Conservation (phyloP, 108 stramenopile genomes). For the Pinguiococcus pyrenoidosus region DNA sequence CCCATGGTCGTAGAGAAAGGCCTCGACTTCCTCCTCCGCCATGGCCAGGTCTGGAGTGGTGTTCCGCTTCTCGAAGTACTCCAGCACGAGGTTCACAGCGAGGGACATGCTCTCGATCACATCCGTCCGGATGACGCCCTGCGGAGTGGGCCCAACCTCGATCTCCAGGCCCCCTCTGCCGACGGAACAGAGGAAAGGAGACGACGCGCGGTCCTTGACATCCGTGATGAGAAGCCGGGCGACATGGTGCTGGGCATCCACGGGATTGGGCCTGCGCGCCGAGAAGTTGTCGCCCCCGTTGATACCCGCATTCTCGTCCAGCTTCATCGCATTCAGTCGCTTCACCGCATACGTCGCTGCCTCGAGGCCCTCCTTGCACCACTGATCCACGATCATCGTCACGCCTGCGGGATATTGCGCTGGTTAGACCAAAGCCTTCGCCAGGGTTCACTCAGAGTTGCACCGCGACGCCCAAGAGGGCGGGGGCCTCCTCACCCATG, state of each 20-base stretch:
- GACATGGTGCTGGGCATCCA: slow-evolving; percentile 49
- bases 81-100: slow-evolving; percentile 44
- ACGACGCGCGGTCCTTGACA: too few species aligned
- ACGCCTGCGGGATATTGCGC: too few species aligned
- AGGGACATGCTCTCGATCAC: slow-evolving; percentile 53
- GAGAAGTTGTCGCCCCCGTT: slow-evolving; percentile 20
- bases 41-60: slow-evolving; percentile 23
- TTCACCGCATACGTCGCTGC: too few species aligned
- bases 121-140: slow-evolving; percentile 62
- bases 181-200: slow-evolving; percentile 50
- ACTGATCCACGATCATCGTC: too few species aligned
- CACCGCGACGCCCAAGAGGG: too few species aligned
- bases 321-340: too few species aligned
- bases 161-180: slow-evolving; percentile 55
- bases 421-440: too few species aligned
- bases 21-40: slow-evolving; percentile 4
- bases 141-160: slow-evolving; percentile 64
- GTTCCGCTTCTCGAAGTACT: slow-evolving; percentile 48
- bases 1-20: neutral
- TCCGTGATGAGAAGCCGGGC: too few species aligned
- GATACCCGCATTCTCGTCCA: too few species aligned
- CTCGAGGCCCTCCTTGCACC: too few species aligned
- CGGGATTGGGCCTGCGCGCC: slow-evolving; percentile 26
- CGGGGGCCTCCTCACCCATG: too few species aligned
- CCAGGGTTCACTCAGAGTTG: too few species aligned